Evolutionary conservation across 352 stramenopile species (phyloP), one percentile per base, ranked within the genome.

Genomic region (Chrysophaeum taylorii): DNA sequence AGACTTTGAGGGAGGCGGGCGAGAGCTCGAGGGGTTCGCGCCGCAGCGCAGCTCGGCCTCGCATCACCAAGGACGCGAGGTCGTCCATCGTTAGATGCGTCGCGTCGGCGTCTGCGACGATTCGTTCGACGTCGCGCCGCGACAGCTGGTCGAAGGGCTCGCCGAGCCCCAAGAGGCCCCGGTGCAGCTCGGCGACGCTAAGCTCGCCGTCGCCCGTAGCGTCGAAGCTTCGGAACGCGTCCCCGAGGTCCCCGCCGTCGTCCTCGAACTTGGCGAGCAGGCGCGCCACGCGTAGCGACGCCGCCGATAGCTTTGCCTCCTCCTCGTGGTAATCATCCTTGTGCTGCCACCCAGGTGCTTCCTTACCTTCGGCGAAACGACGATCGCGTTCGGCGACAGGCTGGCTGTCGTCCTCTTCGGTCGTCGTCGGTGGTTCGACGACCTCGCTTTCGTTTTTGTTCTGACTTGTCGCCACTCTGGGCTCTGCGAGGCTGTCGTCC

Each of bases 191-290:
- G 18, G 2, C 27, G 2, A 43, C 35, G 33, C 33, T 29, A 36
- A 66, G 14, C 18, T 66, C 33, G 15, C 57, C 57, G 50, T 62
- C 50, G 9, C 25, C 25, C 1, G 50, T 39, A 14, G 14, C 23
- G 50, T 62, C 50, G 50, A 62, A 37, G 1, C 2, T 4, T 31
- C 2, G 1, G n/a, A 62, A 37, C 25, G 50, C 50, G 4, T 62
- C 50, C 7, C 27, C 25, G n/a, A 62, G 50, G 15, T 33, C 14
- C 7, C 38, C 2, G 50, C 50, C 50, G 7, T 9, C 23, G 50
- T 62, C 25, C 50, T 62, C 50, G 50, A 38, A 62, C 9, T 39
- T 62, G 27, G 38, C 50, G 2, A 62, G n/a, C 23, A 62, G 50
- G 2, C 25, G 14, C 9, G 2, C 14, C 25, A 62, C 25, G n/a